These are phyloP conservation scores for Starmerella geochares DNA, from an alignment of 805 yeast genomes.

Conservation along the genomic window DNA sequence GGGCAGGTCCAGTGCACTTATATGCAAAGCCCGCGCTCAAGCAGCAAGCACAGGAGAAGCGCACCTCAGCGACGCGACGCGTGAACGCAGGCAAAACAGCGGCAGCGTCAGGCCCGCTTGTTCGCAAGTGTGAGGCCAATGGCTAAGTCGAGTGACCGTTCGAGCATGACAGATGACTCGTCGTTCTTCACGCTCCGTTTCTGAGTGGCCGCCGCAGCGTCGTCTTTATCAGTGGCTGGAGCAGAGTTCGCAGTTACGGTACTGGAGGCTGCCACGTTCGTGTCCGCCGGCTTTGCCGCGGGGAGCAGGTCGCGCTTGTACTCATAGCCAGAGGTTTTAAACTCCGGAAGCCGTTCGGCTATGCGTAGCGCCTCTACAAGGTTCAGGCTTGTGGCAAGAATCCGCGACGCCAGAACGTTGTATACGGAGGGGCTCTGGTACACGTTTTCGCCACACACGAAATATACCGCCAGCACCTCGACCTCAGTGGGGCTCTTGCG, in stretches of 20 bases:
- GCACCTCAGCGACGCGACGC: too few species aligned
- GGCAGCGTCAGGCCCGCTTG: background rate
- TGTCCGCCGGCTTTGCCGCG: background rate
- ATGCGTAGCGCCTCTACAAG: conserved; percentile 41
- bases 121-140: background rate
- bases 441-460: conserved; percentile 81
- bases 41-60: too few species aligned
- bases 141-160: conserved; percentile 6
- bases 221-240: background rate
- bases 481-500: conserved; percentile 42
- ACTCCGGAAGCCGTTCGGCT: conserved; percentile 42
- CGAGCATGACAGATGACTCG: conserved; percentile 1
- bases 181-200: background rate
- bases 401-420: conserved; percentile 60
- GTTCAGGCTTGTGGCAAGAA: conserved; percentile 42
- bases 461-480: conserved; percentile 61
- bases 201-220: background rate
- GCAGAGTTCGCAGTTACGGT: background rate
- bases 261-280: too few species aligned
- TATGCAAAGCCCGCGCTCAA: too few species aligned
- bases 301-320: conserved; percentile 27
- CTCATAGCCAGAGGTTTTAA: conserved; percentile 53
- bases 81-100: too few species aligned
- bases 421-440: conserved; percentile 79
- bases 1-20: too few species aligned